Conservation (phyloP, 768 basidiomycete genomes). For the Boletus bicolor region DNA sequence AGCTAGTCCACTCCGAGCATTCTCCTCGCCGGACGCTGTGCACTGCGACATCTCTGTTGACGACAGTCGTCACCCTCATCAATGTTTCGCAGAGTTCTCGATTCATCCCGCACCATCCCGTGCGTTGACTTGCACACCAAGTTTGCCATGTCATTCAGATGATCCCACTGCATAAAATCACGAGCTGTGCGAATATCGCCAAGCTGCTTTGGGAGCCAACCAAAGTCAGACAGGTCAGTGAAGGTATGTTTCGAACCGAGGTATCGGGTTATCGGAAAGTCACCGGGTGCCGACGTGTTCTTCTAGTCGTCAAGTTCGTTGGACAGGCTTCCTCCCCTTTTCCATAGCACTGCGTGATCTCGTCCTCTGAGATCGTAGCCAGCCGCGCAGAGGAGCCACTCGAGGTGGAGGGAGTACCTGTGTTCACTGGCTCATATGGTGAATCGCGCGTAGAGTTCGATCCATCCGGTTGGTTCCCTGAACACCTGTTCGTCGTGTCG, state of each 20-base stretch:
- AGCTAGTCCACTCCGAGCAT: background rate
- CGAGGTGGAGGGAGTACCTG: slow-evolving; percentile 72
- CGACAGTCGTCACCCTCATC: background rate
- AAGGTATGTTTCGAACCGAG: slow-evolving; percentile 45
- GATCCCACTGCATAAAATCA: slow-evolving; percentile 65
- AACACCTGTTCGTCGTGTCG: slow-evolving; percentile 5
- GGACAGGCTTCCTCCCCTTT: slow-evolving; percentile 57
- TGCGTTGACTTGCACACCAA: slow-evolving; percentile 30
- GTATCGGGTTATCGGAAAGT: background rate
- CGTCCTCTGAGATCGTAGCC: slow-evolving; percentile 64
- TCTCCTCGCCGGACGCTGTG: background rate
- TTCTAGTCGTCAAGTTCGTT: slow-evolving; percentile 67
- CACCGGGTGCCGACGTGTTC: background rate
- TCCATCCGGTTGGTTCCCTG: slow-evolving; percentile 65
- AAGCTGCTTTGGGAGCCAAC: slow-evolving; percentile 73
- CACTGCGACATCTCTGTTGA: background rate
- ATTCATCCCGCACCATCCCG: background rate
- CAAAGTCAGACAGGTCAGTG: slow-evolving; percentile 76
- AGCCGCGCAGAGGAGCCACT: slow-evolving; percentile 72
- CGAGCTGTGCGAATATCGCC: slow-evolving; percentile 76
- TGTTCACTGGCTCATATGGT: slow-evolving; percentile 48
- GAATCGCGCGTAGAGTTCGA: slow-evolving; percentile 54
- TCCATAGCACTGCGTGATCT: slow-evolving; percentile 78
- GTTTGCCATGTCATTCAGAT: slow-evolving; percentile 66
- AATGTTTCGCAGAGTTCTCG: background rate